Percentiles rank a stretch among this genome's conserved stretches.
Evolutionary conservation across 352 stramenopile genomes (phyloP).

Genomic region (Globisporangium emineosum): DNA sequence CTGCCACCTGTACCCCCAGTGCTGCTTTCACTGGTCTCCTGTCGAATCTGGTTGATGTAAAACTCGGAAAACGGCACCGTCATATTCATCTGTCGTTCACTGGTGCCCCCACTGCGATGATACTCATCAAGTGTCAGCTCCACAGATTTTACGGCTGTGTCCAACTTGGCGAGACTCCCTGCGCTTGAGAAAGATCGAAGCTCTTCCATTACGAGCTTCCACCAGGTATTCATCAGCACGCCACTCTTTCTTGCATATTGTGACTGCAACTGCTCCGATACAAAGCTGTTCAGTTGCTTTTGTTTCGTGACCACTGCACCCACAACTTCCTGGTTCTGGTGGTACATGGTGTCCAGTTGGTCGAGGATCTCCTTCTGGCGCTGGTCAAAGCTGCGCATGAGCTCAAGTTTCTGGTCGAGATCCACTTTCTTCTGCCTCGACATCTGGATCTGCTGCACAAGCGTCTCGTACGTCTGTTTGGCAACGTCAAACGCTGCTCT

Average conservation of each 20-base stretch:
- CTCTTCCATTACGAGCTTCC: slow-evolving; percentile 26
- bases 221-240: slow-evolving; percentile 10
- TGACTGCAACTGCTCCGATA: slow-evolving; percentile 8
- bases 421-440: slow-evolving; percentile 29
- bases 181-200: slow-evolving; percentile 25
- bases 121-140: not conserved
- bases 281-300: slow-evolving; percentile 16
- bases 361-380: slow-evolving; percentile 35
- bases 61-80: slow-evolving; percentile 31
- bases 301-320: slow-evolving; percentile 24
- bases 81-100: slow-evolving; percentile 6
- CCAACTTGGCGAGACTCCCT: slow-evolving; percentile 14
- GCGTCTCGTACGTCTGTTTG: slow-evolving; percentile 16
- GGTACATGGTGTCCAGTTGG: slow-evolving; percentile 28
- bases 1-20: not conserved
- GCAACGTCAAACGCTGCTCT: slow-evolving; percentile 20
- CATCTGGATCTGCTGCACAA: slow-evolving; percentile 20
- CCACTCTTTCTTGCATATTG: slow-evolving; percentile 16
- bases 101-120: too few species aligned
- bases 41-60: slow-evolving; percentile 34
- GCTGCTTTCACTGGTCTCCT: not conserved
- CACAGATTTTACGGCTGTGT: slow-evolving; percentile 19
- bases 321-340: slow-evolving; percentile 28
- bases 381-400: slow-evolving; percentile 40
- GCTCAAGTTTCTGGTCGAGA: slow-evolving; percentile 36